Evolutionary conservation across 257 asterid genomes (phyloP), one percentile per base, ranked within the genome.

Genomic region (Solanum chiquidenum): DNA sequence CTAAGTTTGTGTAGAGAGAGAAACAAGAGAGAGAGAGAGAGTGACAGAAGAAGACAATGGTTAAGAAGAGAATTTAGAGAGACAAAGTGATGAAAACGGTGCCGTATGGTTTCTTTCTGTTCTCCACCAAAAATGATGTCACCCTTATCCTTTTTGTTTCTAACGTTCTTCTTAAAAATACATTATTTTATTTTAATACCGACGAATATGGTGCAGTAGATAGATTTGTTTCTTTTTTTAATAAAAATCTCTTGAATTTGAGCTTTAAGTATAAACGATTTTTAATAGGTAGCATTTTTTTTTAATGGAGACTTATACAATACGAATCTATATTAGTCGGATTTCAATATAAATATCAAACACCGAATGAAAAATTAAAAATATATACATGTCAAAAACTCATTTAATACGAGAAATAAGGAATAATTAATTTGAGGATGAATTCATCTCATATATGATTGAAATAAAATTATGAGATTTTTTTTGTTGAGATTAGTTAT

Each of bases 41-140:
- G 80, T 20, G 66, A 77, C 84, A 25, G 62, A 42, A 83, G 46
- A 83, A 52, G 88, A 88, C 89, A 87, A 74, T 76, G 64, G 71
- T 27, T 33, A 9, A 82, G 58, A 87, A 37, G 86, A 55, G 71
- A 74, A 76, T 77, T 29, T 35, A 75, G 83, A 76, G 60, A 76
- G 60, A 42, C 84, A 87, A 49, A 35, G 44, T 10, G 80, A 35
- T 86, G n/a, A 62, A 21, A 72, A 87, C 89, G 88, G 88, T 88
- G 86, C 68, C 87, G 75, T 82, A 37, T 40, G 38, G 40, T 14
- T 60, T n/a, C 16, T 29, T 29, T 23, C 49, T 88, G 83, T 73
- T 73, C 82, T 73, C 9, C 20, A 35, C 29, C 16, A 73, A 73
- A 73, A 34, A 73, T 73, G 82, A 73, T 20, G 82, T 73, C 82